Base-by-base conservation (phyloP, 2,329 filamentous ascomycete genomes). In the Epichloe baconii region DNA sequence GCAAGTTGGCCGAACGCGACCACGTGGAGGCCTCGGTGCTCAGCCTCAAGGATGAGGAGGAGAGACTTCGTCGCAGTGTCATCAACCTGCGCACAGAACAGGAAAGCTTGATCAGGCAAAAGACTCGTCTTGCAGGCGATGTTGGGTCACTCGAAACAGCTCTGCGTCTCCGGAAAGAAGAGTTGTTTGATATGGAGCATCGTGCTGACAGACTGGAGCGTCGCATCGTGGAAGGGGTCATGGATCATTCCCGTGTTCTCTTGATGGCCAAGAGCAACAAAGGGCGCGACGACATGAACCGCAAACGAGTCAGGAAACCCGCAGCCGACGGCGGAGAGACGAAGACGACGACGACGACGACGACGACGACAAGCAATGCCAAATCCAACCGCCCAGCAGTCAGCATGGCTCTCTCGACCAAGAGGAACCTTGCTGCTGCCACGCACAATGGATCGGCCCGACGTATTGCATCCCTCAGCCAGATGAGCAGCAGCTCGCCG, bases 181-280 rank as follows among this genome's bases (percentile, higher is more conserved):
- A 97, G 69, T 80, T 98, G 53, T 82, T 88, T 44, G 78, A 86
- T 26, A 96, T 98, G 86, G 91, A 97, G 65, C 74, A 78, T 11
- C 86, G 91, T 55, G 93, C 91, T 3, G 89, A 96, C 65, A 80
- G 82, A 3, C 75, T 98, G 23, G 93, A 98, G 70, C 86, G 90
- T 49, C 83, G 93, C 26, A 95, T 98, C 58, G 72, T 98, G 35
- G 91, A 97, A 57, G 90, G 91, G 26, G 88, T 97, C 55, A 94
- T 98, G 71, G 90, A 97, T 60, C 91, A 97, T 65, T 96, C 91
- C 19, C 85, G 91, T 6, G 83, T 91, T 26, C 76, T 96, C n/a
- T 78, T 97, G 52, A 86, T 93, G 72, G 74, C 81, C 57, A 84
- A 87, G 70, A 71, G 78, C 3, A 71, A 66, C 57, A 74, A 72